Conservation (phyloP, 2,329 filamentous ascomycete genomes). For the Aureobasidium sp. region DNA sequence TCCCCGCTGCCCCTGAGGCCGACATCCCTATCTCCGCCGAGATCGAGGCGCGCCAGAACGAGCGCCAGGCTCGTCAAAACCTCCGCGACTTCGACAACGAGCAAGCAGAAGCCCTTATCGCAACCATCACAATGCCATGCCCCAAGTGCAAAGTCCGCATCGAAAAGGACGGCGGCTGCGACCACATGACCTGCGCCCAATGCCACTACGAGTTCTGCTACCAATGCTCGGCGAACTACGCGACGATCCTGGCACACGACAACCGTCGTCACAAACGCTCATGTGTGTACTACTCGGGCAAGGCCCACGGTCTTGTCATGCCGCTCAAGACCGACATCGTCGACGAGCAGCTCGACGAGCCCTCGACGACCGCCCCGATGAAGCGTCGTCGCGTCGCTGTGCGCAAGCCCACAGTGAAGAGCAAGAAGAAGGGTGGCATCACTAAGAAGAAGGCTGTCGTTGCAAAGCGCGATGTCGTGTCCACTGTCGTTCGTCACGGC, state of each 20-base stretch:
- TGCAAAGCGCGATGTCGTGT: not conserved
- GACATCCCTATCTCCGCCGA: not conserved
- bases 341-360: not conserved
- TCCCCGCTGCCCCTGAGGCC: not conserved
- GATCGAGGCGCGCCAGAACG: not conserved
- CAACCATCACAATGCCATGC: slow-evolving; percentile 20
- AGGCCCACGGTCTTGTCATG: not conserved
- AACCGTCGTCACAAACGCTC: not conserved
- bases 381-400: not conserved
- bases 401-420: not conserved
- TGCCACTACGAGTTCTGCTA: slow-evolving; percentile 25
- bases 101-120: slow-evolving; percentile 15
- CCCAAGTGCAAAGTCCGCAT: slow-evolving; percentile 22
- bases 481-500: not conserved
- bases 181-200: slow-evolving; percentile 20
- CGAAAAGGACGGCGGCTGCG: slow-evolving; percentile 26
- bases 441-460: not conserved
- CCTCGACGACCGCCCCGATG: not conserved
- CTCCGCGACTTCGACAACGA: slow-evolving; percentile 2
- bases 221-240: slow-evolving; percentile 17
- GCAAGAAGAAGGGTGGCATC: not conserved
- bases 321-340: not conserved
- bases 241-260: not conserved
- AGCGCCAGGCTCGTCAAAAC: slow-evolving; percentile 4
- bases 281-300: not conserved